Conservation (phyloP, 2,329 filamentous ascomycete genomes). For the Aspergillus awamori region DNA sequence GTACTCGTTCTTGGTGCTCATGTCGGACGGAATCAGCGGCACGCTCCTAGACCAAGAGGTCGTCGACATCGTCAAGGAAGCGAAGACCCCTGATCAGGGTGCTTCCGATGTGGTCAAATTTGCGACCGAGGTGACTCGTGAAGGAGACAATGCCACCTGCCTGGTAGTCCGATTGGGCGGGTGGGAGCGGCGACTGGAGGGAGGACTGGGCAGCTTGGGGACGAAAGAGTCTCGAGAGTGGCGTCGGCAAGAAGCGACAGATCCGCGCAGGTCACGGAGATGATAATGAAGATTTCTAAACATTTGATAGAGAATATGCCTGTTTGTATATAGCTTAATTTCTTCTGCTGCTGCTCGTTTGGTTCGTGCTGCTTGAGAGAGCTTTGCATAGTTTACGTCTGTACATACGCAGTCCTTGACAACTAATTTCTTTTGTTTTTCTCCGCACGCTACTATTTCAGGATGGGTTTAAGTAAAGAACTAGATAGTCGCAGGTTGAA, state of each 20-base stretch:
- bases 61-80: conserved; percentile 93
- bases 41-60: conserved; percentile 91
- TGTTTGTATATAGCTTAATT: conserved; percentile 6
- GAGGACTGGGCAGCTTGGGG: conserved; percentile 82
- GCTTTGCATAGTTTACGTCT: not conserved
- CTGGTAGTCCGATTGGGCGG: conserved; percentile 65
- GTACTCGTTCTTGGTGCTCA: conserved; percentile 84
- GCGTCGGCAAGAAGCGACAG: conserved; percentile 75
- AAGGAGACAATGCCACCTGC: conserved; percentile 67
- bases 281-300: conserved; percentile 27
- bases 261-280: conserved; percentile 72
- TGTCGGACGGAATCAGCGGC: conserved; percentile 86
- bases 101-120: conserved; percentile 79
- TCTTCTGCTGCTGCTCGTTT: not conserved
- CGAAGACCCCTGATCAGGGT: conserved; percentile 84
- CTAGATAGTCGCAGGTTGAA: not conserved
- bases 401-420: conserved; percentile 4
- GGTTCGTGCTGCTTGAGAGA: not conserved
- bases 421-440: not conserved
- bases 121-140: conserved; percentile 77
- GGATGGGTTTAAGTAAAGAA: not conserved
- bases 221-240: conserved; percentile 91
- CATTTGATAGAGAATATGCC: conserved; percentile 4
- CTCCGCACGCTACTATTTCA: too few species aligned
- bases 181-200: conserved; percentile 69